These are phyloP conservation scores for Penicillium arizonense DNA, from an alignment of 495 filamentous ascomycete genomes.

Conservation along the genomic window DNA sequence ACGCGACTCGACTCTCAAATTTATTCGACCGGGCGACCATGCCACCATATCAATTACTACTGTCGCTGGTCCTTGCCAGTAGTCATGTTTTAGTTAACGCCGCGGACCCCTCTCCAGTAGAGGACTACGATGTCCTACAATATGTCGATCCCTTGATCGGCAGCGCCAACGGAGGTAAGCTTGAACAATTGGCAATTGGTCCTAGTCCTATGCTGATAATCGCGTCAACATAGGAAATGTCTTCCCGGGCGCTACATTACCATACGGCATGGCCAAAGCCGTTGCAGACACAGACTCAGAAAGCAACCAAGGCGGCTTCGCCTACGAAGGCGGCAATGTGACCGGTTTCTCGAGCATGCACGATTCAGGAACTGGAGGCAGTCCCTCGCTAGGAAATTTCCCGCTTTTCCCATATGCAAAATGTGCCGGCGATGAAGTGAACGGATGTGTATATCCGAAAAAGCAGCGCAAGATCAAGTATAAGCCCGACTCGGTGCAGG, in stretches of 20 bases:
- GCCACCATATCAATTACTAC: constrained; percentile 5
- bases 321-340: constrained; percentile 62
- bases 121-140: constrained; percentile 44
- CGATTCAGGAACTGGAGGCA: constrained; percentile 72
- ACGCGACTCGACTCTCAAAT: background rate
- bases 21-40: constrained; percentile 7
- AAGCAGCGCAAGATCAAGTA: constrained; percentile 45
- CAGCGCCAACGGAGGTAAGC: constrained; percentile 55
- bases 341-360: constrained; percentile 76
- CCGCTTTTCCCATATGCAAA: constrained; percentile 66
- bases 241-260: constrained; percentile 71
- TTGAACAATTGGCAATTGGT: background rate
- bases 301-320: constrained; percentile 71
- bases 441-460: constrained; percentile 67
- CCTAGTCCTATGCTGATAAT: background rate
- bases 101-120: constrained; percentile 6
- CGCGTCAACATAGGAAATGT: constrained; percentile 50
- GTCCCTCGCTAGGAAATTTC: constrained; percentile 72
- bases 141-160: constrained; percentile 60
- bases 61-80: constrained; percentile 18
- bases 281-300: constrained; percentile 68
- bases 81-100: constrained; percentile 15
- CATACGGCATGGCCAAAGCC: constrained; percentile 76
- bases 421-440: constrained; percentile 61
- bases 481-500: constrained; percentile 54